Conservation (phyloP, 129 eudicot species). For the Sambucus nigra region DNA sequence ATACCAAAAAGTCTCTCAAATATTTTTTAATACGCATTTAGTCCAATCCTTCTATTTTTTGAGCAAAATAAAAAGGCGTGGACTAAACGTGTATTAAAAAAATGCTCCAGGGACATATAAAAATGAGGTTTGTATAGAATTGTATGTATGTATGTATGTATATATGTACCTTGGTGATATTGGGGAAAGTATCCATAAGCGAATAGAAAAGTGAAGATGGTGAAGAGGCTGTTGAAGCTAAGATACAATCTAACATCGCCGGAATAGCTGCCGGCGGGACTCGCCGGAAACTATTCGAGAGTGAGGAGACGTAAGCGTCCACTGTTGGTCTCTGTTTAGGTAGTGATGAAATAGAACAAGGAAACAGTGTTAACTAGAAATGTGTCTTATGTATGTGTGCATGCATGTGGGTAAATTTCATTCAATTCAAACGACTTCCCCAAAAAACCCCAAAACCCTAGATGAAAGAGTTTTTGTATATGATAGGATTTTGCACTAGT, state of each 20-base stretch:
- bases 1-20: too few relatives aligned
- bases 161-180: conserved; percentile 46
- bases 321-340: conserved; percentile 4
- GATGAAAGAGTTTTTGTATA: conserved; percentile 2
- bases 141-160: too few relatives aligned
- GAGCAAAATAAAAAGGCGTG: not conserved
- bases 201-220: conserved; percentile 51
- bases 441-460: conserved; percentile 10
- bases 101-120: not conserved
- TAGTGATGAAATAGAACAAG: not conserved
- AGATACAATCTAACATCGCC: conserved; percentile 73
- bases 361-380: not conserved
- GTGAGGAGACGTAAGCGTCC: conserved; percentile 32
- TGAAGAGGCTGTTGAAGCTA: conserved; percentile 43
- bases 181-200: conserved; percentile 46
- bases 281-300: conserved; percentile 57
- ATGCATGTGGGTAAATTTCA: not conserved
- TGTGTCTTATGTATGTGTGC: not conserved
- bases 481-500: not conserved
- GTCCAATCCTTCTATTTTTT: not conserved
- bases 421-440: conserved; percentile 5
- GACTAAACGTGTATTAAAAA: too few relatives aligned
- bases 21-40: too few relatives aligned
- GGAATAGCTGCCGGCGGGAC: conserved; percentile 76
- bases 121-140: not conserved